phyloP scores from a whole-genome alignment of 208 protist species.

The Trichomonas tenax region DNA sequence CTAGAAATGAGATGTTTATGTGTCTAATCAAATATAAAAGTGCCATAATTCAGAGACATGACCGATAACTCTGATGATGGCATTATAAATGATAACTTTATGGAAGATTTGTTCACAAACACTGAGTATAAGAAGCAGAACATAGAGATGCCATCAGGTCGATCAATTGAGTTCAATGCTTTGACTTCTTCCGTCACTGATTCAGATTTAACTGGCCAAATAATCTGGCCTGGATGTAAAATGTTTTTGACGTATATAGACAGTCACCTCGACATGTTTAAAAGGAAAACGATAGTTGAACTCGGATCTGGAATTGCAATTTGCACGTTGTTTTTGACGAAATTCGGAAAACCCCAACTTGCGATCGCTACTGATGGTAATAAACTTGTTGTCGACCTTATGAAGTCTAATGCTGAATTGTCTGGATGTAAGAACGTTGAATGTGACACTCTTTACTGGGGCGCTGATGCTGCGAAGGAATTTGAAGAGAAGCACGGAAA shows the following conservation, averaged over 20 bases:
- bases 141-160: background rate
- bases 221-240: background rate
- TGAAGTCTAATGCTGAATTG: background rate
- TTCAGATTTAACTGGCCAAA: constrained; percentile 10
- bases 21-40: too few species aligned
- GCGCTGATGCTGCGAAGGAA: background rate
- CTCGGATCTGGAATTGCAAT: background rate
- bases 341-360: background rate
- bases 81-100: background rate
- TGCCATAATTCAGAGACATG: too few species aligned
- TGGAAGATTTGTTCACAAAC: background rate
- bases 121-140: background rate
- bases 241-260: background rate
- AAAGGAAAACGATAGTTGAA: background rate
- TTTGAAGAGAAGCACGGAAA: background rate
- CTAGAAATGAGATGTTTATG: too few species aligned
- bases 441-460: background rate
- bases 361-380: background rate
- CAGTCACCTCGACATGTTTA: background rate
- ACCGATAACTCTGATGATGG: too few species aligned
- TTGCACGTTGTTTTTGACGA: background rate
- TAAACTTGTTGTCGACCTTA: background rate
- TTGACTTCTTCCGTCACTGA: background rate
- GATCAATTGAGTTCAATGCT: background rate
- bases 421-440: background rate